Conservation (phyloP, 2,329 filamentous ascomycete species). For the Pleomassaria siparia region DNA sequence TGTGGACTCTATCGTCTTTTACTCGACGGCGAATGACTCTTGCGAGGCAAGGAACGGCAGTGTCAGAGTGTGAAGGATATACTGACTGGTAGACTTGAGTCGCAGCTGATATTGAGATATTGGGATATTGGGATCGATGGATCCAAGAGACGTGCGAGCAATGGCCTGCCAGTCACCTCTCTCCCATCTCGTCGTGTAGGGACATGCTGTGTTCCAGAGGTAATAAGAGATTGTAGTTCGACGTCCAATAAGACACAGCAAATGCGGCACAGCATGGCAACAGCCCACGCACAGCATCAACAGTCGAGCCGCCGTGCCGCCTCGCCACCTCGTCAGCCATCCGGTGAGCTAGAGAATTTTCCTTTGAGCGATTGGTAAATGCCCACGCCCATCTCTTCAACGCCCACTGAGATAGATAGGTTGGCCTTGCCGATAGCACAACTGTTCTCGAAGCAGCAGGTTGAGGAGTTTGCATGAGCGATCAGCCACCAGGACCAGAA, state of each 20-base stretch:
- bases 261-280: constrained; percentile 12
- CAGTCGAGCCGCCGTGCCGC: constrained; percentile 32
- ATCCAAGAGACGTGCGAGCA: background rate
- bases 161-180: background rate
- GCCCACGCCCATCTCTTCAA: constrained; percentile 24
- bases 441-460: constrained; percentile 8
- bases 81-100: constrained; percentile 3
- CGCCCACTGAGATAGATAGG: constrained; percentile 17
- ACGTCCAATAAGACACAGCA: constrained; percentile 6
- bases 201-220: constrained; percentile 3
- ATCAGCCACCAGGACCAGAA: constrained; percentile 28
- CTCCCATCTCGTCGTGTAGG: background rate
- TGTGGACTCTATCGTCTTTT: constrained; percentile 7
- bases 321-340: too few species aligned
- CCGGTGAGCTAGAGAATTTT: too few species aligned
- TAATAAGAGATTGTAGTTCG: background rate
- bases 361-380: too few species aligned
- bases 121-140: background rate
- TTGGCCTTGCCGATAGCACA: constrained; percentile 15
- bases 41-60: constrained; percentile 11
- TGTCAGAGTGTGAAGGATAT: constrained; percentile 4
- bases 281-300: constrained; percentile 1
- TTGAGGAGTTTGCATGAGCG: constrained; percentile 1
- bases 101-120: constrained; percentile 7
- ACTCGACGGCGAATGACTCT: constrained; percentile 12